Evolutionary conservation across 768 basidiomycete genomes (phyloP).

Genomic region (Termitomyces sp.): DNA sequence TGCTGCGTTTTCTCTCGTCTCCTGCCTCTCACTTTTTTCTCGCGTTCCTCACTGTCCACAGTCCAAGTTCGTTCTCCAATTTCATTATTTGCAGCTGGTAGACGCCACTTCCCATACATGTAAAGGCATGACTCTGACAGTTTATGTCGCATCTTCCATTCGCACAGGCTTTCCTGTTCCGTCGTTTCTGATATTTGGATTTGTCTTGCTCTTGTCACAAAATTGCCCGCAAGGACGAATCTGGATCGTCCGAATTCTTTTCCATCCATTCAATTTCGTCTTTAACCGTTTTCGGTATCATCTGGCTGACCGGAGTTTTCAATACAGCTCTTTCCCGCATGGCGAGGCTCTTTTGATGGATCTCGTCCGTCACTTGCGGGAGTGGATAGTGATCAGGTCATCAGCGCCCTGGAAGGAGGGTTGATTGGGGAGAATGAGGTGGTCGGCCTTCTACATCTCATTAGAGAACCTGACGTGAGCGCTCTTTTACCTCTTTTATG

Average conservation of each 20-base stretch:
- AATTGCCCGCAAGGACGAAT: background rate
- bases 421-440: slow-evolving; percentile 66
- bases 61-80: background rate
- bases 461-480: slow-evolving; percentile 72
- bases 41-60: background rate
- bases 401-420: slow-evolving; percentile 56
- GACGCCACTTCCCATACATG: background rate
- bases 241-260: background rate
- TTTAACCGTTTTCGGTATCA: background rate
- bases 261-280: background rate
- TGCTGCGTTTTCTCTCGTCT: background rate
- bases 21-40: background rate
- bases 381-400: slow-evolving; percentile 50
- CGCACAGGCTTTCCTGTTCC: background rate
- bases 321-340: slow-evolving; percentile 70
- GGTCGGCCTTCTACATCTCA: slow-evolving; percentile 58
- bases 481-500: background rate
- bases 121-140: background rate
- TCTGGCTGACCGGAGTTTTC: background rate
- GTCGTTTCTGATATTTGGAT: background rate
- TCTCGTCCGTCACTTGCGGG: slow-evolving; percentile 63
- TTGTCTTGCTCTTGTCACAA: background rate
- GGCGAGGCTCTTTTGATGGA: slow-evolving; percentile 72
- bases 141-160: background rate
- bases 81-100: background rate